These are phyloP conservation scores for Asterophora parasitica DNA, from an alignment of 768 basidiomycete species.

Conservation along the genomic window DNA sequence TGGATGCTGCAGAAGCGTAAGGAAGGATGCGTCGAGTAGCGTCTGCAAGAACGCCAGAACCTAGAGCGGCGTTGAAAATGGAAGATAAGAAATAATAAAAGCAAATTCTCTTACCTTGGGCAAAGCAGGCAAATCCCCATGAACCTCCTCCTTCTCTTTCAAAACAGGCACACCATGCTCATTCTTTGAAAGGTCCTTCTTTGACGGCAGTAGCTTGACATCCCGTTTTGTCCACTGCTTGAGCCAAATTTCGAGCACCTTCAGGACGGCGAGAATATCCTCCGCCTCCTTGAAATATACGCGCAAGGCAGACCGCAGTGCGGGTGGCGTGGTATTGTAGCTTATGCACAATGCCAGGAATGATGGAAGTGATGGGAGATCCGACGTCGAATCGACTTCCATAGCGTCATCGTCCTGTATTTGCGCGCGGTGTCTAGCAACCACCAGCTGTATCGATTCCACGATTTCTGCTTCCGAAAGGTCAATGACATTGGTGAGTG, in stretches of 20 bases:
- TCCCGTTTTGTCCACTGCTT: conserved; percentile 30
- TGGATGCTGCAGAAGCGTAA: conserved; percentile 59
- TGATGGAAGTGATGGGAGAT: conserved; percentile 26
- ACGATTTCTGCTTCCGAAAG: conserved; percentile 63
- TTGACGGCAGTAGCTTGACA: conserved; percentile 32
- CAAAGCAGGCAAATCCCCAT: conserved; percentile 34
- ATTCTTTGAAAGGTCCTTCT: conserved; percentile 35
- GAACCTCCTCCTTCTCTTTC: conserved; percentile 21
- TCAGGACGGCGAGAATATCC: conserved; percentile 42
- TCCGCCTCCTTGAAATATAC: conserved; percentile 43
- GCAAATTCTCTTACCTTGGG: conserved; percentile 30
- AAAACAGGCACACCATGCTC: conserved; percentile 36
- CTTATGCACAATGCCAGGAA: conserved; percentile 33
- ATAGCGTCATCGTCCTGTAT: conserved; percentile 35
- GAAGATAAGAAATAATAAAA: conserved; percentile 1
- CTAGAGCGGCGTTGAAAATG: conserved; percentile 26
- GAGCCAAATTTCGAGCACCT: conserved; percentile 48
- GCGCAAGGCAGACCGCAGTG: conserved; percentile 49
- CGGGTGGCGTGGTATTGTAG: conserved; percentile 34
- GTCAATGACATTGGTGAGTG: conserved; percentile 54
- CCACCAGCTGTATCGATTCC: conserved; percentile 41
- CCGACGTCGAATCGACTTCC: conserved; percentile 27
- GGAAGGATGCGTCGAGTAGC: conserved; percentile 68
- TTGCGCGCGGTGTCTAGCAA: conserved; percentile 30
- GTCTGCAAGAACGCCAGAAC: conserved; percentile 56